Percentiles rank a stretch among this genome's conserved stretches.
These are phyloP conservation scores for Penicillium sp. DNA, from an alignment of 2,329 filamentous ascomycete genomes.

Conservation along the genomic window DNA sequence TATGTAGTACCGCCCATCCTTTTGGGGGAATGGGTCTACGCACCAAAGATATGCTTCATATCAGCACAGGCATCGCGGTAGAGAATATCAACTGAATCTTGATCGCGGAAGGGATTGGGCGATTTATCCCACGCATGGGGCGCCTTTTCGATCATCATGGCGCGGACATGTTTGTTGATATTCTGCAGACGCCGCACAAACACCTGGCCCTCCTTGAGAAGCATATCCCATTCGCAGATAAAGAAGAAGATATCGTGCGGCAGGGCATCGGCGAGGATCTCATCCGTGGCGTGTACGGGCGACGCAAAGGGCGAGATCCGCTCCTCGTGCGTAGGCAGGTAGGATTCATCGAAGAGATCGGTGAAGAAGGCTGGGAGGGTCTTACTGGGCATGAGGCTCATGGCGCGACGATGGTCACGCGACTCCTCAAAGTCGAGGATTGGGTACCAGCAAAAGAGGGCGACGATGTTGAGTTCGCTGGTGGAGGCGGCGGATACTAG, in stretches of 20 bases:
- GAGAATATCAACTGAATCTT: slow-evolving; percentile 34
- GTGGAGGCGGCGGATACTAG: too few relatives aligned
- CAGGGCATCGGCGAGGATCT: slow-evolving; percentile 46
- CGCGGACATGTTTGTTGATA: slow-evolving; percentile 38
- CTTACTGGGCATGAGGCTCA: slow-evolving; percentile 46
- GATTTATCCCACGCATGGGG: slow-evolving; percentile 44
- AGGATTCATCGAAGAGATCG: slow-evolving; percentile 42
- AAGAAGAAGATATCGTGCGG: slow-evolving; percentile 55
- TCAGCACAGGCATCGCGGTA: slow-evolving; percentile 39
- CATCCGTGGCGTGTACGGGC: slow-evolving; percentile 48
- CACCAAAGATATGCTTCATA: slow-evolving; percentile 37
- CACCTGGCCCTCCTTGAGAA: slow-evolving; percentile 50
- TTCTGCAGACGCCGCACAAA: slow-evolving; percentile 37
- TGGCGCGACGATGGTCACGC: slow-evolving; percentile 50
- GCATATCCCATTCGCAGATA: slow-evolving; percentile 60
- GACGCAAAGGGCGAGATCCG: slow-evolving; percentile 52
- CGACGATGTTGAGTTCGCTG: slow-evolving; percentile 44
- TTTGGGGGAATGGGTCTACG: too few relatives aligned
- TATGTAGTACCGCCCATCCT: too few relatives aligned
- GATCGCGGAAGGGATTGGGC: slow-evolving; percentile 41
- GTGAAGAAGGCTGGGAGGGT: slow-evolving; percentile 43
- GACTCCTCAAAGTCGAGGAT: slow-evolving; percentile 54
- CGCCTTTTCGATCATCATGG: slow-evolving; percentile 40
- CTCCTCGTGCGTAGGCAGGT: slow-evolving; percentile 39
- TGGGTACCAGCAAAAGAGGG: slow-evolving; percentile 55